Base-by-base conservation (phyloP, 129 eudicot genomes). In the Escallonia rubra region DNA sequence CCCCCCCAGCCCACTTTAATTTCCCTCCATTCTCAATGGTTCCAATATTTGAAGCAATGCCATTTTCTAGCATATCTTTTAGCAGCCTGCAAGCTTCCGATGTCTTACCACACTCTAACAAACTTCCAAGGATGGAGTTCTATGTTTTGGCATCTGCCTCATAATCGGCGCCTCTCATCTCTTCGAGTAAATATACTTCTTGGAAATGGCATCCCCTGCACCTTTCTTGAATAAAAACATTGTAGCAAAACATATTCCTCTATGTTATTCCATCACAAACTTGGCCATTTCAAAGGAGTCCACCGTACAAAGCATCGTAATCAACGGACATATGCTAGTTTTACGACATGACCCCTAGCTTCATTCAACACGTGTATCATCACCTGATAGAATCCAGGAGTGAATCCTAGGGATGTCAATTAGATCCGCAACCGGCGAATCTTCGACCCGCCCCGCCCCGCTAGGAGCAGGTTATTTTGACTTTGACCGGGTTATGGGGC, bases 281-380 rank as follows among this genome's bases (percentile, higher is more conserved):
- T 69, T 73, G 14, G 96, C 96, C 68, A 91, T 73, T 11, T 87
- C 88, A 56, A 91, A 82, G 55, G 63, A 79, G 50, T 81, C 86
- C 64, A 71, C 38, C 43, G 49, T 70, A 75, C 88, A 87, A 71
- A 85, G 84, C 96, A 81, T 81, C 71, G 71, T 72, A 67, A 91
- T 72, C 70, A 91, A 61, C 3, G 83, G 67, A 66, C 64, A 60
- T 67, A 91, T 65, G 8, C 97, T 93, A 16, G 90, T 76, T 58
- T 55, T 66, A 44, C 75, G 34, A 73, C 82, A 81, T 6, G 96
- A 85, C 96, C 97, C 42, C 93, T 92, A 52, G 77, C 82, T 69
- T 72, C 67, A 45, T 71, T 65, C 71, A 91, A 63, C 65, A 75
- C 40, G 4, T 53, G 54, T 49, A 85, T 39, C 6, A 87, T 53